Evolutionary conservation across 805 yeast species (phyloP), one percentile per base, ranked within the genome.

Genomic region (Cyberlindnera veronae): DNA sequence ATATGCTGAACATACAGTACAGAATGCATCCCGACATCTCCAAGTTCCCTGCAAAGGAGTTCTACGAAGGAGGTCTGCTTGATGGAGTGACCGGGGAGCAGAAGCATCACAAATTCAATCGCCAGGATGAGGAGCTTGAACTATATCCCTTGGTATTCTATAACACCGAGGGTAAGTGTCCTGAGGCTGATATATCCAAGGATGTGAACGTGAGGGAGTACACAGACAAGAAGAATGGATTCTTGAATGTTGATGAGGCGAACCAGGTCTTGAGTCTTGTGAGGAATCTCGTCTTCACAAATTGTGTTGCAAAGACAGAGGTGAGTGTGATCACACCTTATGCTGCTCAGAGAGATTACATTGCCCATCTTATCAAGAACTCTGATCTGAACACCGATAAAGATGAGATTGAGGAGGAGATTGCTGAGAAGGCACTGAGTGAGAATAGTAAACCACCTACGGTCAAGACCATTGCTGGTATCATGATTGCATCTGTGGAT

Each of bases 301-400:
- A 79, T 48, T 66, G 68, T 12, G 69, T 81, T 18, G 47, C 61
- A 6, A 66, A 68, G 24, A 59, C 66, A 4, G 70, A 76, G 28
- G 80, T 81, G 38, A 85, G 87, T 47, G 64, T 81, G 11, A 77
- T 82, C 41, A 82, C 88, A 1, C 86, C 87, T 13, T 82, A 82
- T 56, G 72, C 84, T 27, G 86, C 84, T 1, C 89, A 82, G 53
- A 64, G 88, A 49, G 85, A 81, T 53, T 55, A 76, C 39, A 60
- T 82, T 13, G 77, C 87, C 0, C 61, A 70, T 3, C 49, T 54
- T 1, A 60, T 81, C 27, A 72, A 71, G 21, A 56, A 64, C 17
- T 78, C 81, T 52, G 62, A 62, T 3, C 32, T 45, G 11, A 40
- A 28, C 11, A 9, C 19, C 46, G 1, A 32, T 33, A 10, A 10